Evolutionary conservation across 192 early-diverging fungal genomes (phyloP).

Genomic region (Kappamyces sp.): DNA sequence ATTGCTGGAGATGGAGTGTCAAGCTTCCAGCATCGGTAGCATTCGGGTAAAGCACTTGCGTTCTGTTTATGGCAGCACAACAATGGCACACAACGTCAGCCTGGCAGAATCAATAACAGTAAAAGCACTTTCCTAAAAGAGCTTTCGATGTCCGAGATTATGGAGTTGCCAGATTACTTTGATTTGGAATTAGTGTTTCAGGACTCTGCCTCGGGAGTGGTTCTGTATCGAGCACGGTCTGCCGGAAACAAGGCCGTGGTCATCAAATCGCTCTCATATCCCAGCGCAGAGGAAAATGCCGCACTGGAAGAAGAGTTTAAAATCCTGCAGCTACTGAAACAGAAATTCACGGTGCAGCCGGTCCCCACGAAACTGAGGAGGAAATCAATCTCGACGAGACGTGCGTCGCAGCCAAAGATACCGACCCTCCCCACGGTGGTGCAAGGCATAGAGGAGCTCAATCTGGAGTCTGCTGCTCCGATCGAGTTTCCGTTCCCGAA

Average conservation of each 20-base stretch:
- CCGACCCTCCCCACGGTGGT: too few relatives aligned
- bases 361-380: too few relatives aligned
- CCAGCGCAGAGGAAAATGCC: background rate
- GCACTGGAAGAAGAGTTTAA: conserved; percentile 6
- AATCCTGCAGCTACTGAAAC: conserved; percentile 4
- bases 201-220: conserved; percentile 5
- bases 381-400: too few relatives aligned
- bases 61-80: conserved; percentile 1
- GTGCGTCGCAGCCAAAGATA: too few relatives aligned
- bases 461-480: too few relatives aligned
- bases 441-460: too few relatives aligned
- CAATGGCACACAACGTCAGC: conserved; percentile 8
- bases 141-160: conserved; percentile 1
- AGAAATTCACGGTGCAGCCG: background rate
- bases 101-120: background rate
- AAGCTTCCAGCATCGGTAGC: background rate
- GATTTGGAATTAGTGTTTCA: conserved; percentile 2
- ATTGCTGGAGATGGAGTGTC: background rate
- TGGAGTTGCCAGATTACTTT: conserved; percentile 12
- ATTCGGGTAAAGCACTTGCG: conserved; percentile 5
- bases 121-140: conserved; percentile 10
- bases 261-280: conserved; percentile 7
- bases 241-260: conserved; percentile 7
- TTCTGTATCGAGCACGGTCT: conserved; percentile 4
- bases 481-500: background rate